phyloP scores from a whole-genome alignment of 352 stramenopile genomes.

The Phytopythium mirpurense region DNA sequence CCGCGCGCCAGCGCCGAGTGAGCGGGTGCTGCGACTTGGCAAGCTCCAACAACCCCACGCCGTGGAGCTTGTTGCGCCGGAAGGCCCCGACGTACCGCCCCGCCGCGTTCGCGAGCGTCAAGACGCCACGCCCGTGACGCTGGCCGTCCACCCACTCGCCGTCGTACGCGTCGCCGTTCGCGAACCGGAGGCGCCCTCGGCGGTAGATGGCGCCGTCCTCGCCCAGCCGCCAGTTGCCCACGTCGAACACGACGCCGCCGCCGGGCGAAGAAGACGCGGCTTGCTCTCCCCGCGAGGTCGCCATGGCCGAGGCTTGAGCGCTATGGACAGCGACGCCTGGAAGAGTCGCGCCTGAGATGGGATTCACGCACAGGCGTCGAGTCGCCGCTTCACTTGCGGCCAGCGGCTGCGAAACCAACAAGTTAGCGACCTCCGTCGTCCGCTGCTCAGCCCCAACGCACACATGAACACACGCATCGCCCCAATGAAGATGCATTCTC shows the following conservation, averaged over 20 bases:
- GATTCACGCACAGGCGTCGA: too few species aligned
- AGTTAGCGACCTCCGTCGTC: neutral
- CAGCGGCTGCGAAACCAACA: neutral
- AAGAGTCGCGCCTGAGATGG: constrained; percentile 1
- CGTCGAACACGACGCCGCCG: constrained; percentile 43
- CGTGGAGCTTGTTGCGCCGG: constrained; percentile 43
- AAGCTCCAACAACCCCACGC: constrained; percentile 53
- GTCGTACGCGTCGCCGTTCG: constrained; percentile 77
- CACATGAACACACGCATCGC: neutral
- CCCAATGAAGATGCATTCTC: constrained; percentile 4
- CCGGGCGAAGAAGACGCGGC: neutral
- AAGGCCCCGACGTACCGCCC: constrained; percentile 57
- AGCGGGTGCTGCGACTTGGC: constrained; percentile 51
- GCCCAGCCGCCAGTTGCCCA: constrained; percentile 62
- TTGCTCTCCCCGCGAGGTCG: neutral
- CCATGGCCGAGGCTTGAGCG: neutral
- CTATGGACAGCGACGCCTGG: neutral
- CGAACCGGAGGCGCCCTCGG: constrained; percentile 56
- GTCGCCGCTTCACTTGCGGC: neutral
- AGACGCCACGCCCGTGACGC: constrained; percentile 50
- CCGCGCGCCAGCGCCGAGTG: constrained; percentile 52
- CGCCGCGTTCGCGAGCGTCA: constrained; percentile 37
- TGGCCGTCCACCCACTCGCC: constrained; percentile 85
- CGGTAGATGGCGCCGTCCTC: constrained; percentile 75
- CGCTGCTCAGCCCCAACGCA: too few species aligned